phyloP scores from a whole-genome alignment of 202 grass and related monocot species.

The Musa balbisiana region DNA sequence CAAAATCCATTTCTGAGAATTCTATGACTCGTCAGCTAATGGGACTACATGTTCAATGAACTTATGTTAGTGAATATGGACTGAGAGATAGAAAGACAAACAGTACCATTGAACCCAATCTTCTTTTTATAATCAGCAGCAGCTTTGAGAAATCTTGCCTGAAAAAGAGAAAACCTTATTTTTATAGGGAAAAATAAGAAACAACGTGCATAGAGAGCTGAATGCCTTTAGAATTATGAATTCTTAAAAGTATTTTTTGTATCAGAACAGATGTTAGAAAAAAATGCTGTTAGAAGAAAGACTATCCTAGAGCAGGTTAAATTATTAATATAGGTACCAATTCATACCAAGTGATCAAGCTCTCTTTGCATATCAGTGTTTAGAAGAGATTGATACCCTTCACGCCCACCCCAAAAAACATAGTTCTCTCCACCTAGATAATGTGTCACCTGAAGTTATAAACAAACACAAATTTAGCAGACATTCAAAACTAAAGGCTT shows the following conservation, averaged over 20 bases:
- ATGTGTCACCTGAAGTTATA: constrained; percentile 56
- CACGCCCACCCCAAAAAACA: constrained; percentile 91
- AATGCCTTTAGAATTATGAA: neutral
- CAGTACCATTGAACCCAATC: constrained; percentile 76
- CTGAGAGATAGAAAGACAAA: neutral
- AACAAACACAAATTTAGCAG: constrained; percentile 23
- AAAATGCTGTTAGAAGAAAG: neutral
- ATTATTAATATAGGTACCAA: constrained; percentile 1
- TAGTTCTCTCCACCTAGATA: constrained; percentile 95
- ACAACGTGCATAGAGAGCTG: neutral
- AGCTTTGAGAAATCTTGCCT: constrained; percentile 92
- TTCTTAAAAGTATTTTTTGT: neutral
- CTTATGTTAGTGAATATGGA: too few relatives aligned
- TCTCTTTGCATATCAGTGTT: constrained; percentile 96
- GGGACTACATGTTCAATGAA: too few relatives aligned
- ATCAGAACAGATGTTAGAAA: neutral
- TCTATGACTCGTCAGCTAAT: neutral
- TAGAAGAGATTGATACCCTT: constrained; percentile 87
- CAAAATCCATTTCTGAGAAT: neutral
- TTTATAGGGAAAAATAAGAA: neutral
- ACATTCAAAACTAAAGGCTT: constrained; percentile 2
- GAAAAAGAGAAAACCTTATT: constrained; percentile 12
- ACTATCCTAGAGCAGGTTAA: constrained; percentile 6
- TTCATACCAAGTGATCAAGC: constrained; percentile 84
- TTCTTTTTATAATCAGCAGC: constrained; percentile 94